Base-by-base conservation (phyloP, 441 rosid species). In the Erodium texanum region DNA sequence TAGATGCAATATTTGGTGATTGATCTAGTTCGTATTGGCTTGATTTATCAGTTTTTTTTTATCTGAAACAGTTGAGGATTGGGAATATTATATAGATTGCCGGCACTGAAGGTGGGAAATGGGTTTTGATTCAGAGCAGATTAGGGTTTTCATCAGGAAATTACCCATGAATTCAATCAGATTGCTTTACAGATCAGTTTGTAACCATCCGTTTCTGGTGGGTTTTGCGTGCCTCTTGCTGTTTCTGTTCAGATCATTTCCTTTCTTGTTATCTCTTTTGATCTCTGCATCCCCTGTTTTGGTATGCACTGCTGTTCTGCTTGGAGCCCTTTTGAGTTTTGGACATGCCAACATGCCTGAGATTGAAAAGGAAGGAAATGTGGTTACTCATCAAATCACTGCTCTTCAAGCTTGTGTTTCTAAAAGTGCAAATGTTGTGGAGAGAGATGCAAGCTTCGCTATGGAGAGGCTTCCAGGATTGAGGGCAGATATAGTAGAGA, bases 231-330 rank as follows among this genome's bases (percentile, higher is more conserved):
- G 83, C 23, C 78, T 79, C 83, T 71, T 84, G 79, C 70, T 85
- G 65, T 70, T 83, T 68, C 70, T 94, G 78, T 85, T 86, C 76
- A 84, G 87, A 84, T 82, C 86, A 66, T 90, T 83, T 77, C 99
- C 99, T 18, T 75, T 86, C 71, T 58, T 83, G 82, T 87, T 94
- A 77, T 85, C 93, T 48, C 74, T 89, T 2, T 79, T 94, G 80
- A 81, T 89, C 36, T 80, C 93, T 74, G 87, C 89, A 27, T 94
- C 97, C 75, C 97, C 99, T 78, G 86, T 91, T 81, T 81, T 91
- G 84, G 83, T 88, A 12, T 94, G 93, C 71, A 88, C 99, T 71
- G 89, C 90, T 70, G 70, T 87, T 76, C 81, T 89, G 81, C 99
- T 91, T 74, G 99, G 97, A 48, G 75, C 87, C 0, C 85, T 91